These are phyloP conservation scores for Polyplosphaeria fusca DNA, from an alignment of 495 filamentous ascomycete genomes.

Conservation along the genomic window DNA sequence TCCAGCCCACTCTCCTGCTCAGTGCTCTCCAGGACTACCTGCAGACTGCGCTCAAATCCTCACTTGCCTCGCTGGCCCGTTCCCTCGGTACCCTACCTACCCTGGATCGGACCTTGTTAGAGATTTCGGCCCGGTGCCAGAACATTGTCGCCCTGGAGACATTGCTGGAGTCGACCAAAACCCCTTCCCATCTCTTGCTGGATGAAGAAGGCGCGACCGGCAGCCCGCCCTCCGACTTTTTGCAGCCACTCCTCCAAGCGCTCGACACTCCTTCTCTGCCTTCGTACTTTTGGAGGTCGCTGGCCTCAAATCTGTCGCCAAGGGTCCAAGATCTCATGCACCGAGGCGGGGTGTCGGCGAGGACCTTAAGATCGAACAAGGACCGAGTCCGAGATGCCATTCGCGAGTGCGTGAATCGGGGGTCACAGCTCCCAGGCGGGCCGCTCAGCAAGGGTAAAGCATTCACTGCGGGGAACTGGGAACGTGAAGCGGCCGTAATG, in stretches of 20 bases:
- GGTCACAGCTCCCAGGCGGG: slow-evolving; percentile 58
- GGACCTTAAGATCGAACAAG: slow-evolving; percentile 72
- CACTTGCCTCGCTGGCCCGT: slow-evolving; percentile 65
- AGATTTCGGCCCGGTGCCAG: slow-evolving; percentile 81
- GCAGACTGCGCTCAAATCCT: slow-evolving; percentile 68
- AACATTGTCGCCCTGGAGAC: slow-evolving; percentile 84
- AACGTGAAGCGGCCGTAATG: slow-evolving; percentile 94
- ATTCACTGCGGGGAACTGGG: slow-evolving; percentile 60
- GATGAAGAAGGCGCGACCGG: slow-evolving; percentile 12
- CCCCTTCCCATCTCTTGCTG: slow-evolving; percentile 63
- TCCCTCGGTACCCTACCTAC: slow-evolving; percentile 76
- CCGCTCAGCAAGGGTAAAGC: slow-evolving; percentile 43
- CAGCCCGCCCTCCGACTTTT: slow-evolving; percentile 52
- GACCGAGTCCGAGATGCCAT: slow-evolving; percentile 74
- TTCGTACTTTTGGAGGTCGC: slow-evolving; percentile 85
- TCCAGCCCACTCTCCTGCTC: slow-evolving; percentile 68
- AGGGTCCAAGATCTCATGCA: slow-evolving; percentile 79
- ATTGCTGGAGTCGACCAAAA: slow-evolving; percentile 64
- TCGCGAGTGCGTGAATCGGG: slow-evolving; percentile 75
- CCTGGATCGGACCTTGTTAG: slow-evolving; percentile 75
- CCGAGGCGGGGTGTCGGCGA: slow-evolving; percentile 76
- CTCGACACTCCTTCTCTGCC: slow-evolving; percentile 84
- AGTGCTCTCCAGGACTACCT: slow-evolving; percentile 78
- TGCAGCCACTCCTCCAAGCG: slow-evolving; percentile 68
- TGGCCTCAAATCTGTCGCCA: slow-evolving; percentile 71